phyloP scores from a whole-genome alignment of 2,329 filamentous ascomycete genomes.

The Nemania sp. region DNA sequence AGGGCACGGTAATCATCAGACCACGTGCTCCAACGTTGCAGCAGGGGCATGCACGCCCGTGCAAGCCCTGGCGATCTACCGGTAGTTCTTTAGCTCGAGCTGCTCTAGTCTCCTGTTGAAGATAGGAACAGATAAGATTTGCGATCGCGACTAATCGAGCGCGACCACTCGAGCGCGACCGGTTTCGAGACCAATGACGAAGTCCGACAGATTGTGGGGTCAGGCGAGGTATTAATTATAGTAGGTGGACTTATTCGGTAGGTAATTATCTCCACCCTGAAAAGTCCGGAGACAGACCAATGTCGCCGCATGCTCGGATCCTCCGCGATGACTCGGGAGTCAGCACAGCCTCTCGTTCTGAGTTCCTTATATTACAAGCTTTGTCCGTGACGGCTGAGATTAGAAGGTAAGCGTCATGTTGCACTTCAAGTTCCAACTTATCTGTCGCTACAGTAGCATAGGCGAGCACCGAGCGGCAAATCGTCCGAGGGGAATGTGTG shows the following conservation, averaged over 20 bases:
- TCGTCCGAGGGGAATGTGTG: neutral
- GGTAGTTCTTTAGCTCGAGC: neutral
- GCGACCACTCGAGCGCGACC: neutral
- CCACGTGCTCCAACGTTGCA: neutral
- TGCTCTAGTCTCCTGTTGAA: neutral
- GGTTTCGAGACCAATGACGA: neutral
- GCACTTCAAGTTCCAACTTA: neutral
- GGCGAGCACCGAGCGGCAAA: neutral
- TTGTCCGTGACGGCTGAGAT: slow-evolving; percentile 3
- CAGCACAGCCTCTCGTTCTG: slow-evolving; percentile 6
- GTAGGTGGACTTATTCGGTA: slow-evolving; percentile 8
- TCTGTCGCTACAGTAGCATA: neutral
- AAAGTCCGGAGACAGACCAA: slow-evolving; percentile 7
- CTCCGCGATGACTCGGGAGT: slow-evolving; percentile 9
- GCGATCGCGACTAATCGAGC: no score
- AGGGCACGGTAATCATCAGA: no score
- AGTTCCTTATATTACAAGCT: slow-evolving; percentile 5
- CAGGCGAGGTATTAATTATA: slow-evolving; percentile 3
- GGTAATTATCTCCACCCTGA: slow-evolving; percentile 10
- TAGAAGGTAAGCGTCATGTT: slow-evolving; percentile 3
- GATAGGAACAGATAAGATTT: neutral
- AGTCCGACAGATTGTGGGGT: neutral
- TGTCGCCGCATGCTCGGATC: slow-evolving; percentile 9
- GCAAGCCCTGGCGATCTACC: neutral
- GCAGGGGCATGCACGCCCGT: neutral